Base-by-base conservation (phyloP, 257 asterid genomes). In the Solanum gracilifrons region DNA sequence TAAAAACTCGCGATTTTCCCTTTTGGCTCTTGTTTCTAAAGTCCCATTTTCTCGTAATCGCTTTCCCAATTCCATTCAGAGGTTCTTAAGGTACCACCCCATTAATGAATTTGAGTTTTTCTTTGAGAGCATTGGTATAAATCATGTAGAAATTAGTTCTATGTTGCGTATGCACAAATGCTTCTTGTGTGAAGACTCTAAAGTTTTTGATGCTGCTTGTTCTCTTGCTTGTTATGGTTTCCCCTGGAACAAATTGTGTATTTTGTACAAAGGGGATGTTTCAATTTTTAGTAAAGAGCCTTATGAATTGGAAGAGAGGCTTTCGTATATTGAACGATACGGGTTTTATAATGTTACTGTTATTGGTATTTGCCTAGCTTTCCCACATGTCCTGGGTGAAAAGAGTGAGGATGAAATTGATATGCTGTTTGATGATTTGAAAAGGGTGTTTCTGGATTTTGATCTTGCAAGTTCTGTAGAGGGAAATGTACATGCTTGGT, bases 71-170 rank as follows among this genome's bases (percentile, higher is more conserved):
- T 88, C 93, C 2, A 62, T 94, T 76, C 91, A 72, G 86, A 89
- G 94, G 41, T 93, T 88, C 60, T 92, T 94, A 88, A 92, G 95
- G 96, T 94, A 94, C 88, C 93, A 94, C 37, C 98, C 98, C 8
- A 86, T 94, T 90, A 92, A 92, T 90, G 97, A 94, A 62, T 87
- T 94, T 87, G 95, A 93, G 1, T 92, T 94, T 82, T 90, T 94
- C 84, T 90, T 87, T 33, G 98, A 94, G 88, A 94, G 98, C 87
- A 94, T 94, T 85, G 98, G 96, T 5, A 82, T 93, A 27, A 69
- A 64, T 62, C 80, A 48, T 37, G 37, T n/a, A 20, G 88, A 82
- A 32, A 91, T 76, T 85, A 89, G 62, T 48, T 36, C 84, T 31
- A 35, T 86, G 88, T 72, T 89, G 7, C 92, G 90, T 60, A 77